Base-by-base conservation (phyloP, 2,329 filamentous ascomycete genomes). In the Nemania sp. region DNA sequence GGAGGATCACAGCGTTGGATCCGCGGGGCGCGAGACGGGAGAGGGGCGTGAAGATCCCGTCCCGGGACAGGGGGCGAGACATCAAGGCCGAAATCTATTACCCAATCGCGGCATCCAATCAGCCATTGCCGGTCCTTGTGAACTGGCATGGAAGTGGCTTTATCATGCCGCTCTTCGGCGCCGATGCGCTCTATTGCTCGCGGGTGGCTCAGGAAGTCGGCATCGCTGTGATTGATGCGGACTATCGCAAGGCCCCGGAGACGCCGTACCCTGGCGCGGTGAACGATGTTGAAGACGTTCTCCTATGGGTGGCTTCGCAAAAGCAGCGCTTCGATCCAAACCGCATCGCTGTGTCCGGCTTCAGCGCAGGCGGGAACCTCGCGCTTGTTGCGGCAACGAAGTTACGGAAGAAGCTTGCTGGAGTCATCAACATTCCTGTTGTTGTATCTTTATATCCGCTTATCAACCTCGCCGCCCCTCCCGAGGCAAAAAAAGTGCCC, bases 21-120 rank as follows among this genome's bases (percentile, higher is more conserved):
- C 49, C 33, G 6, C 49, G 9, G 8, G 20, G 26, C n/a, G 39
- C 41, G 15, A 28, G 41, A 26, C 3, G 30, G 14, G 17, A 39
- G 8, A 44, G 22, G 31, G 28, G 34, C 22, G 42, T 84, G 1
- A 67, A 70, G 12, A 57, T 61, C 28, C 56, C 60, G 12, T 62
- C 60, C n/a, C 58, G 58, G 15, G 51, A 61, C 7, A 14, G 19
- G 11, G 49, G 47, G 9, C 54, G 58, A 3, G 15, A 46, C 22
- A 61, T 62, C 22, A 9, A 15, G 7, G 56, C 52, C 2, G 36
- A 61, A 31, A 45, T 62, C 24, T 62, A 61, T 44, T 54, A 41
- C 15, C 56, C 56, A 8, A 20, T 44, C 6, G 43, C 42, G 15
- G 40, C 17, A 24, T 41, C 45, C 5, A 5, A 45, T 7, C 24